Evolutionary conservation across 225 moss, liverwort and hornwort species (phyloP).

Genomic region (Marchantia polymorpha): DNA sequence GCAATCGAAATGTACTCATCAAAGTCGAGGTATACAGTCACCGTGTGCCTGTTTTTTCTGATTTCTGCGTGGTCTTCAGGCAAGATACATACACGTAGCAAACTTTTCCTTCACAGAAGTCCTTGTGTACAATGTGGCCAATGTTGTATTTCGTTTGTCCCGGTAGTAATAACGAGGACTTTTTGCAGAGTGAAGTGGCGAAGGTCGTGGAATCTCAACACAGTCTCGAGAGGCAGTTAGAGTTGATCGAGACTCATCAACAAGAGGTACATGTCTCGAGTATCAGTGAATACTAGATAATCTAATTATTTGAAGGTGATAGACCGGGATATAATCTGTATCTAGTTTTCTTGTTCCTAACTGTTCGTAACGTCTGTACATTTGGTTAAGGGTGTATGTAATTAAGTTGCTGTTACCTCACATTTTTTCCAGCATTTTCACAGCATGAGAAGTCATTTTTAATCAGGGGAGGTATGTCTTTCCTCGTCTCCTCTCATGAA

Average conservation of each 20-base stretch:
- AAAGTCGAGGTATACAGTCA: conserved; percentile 68
- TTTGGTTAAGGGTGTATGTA: too few relatives aligned
- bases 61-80: not conserved
- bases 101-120: not conserved
- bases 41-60: too few relatives aligned
- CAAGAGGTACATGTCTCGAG: conserved; percentile 51
- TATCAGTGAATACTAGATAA: not conserved
- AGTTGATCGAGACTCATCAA: conserved; percentile 94
- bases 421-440: too few relatives aligned
- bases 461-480: too few relatives aligned
- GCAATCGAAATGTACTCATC: conserved; percentile 81
- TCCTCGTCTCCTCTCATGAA: too few relatives aligned
- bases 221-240: conserved; percentile 87
- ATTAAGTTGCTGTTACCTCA: too few relatives aligned
- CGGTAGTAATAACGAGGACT: not conserved
- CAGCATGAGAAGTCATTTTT: too few relatives aligned
- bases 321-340: too few relatives aligned
- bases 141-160: not conserved
- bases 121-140: not conserved
- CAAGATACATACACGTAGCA: not conserved
- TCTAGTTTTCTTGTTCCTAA: too few relatives aligned
- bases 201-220: conserved; percentile 94
- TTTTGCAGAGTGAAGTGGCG: conserved; percentile 78
- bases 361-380: too few relatives aligned
- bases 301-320: not conserved